Evolutionary conservation across 768 basidiomycete genomes (phyloP), one percentile per base, ranked within the genome.

Genomic region (Phaffia australis): DNA sequence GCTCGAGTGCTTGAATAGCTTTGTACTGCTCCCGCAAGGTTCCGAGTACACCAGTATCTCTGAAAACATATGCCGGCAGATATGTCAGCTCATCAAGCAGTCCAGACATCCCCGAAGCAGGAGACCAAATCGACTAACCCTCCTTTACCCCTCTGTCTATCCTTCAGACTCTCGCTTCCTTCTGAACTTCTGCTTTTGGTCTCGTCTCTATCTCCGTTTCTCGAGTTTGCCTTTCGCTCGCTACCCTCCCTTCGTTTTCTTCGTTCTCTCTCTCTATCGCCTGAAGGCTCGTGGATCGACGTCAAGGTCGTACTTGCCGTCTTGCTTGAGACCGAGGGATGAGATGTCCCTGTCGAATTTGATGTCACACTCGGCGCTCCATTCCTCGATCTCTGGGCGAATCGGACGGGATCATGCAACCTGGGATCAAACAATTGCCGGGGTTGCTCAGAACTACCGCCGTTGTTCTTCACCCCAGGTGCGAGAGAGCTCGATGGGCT

Each of bases 391-490:
- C 50, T 30, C 2, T 63, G 63, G 14, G 83, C 79, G 76, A 98
- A 98, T 15, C 87, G 83, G 42, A 91, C 83, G 0, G 95, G 90
- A 75, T 98, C 89, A 75, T 98, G 88, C 72, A 89, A 85, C 49
- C 88, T 81, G 67, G 88, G 89, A 73, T 98, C 91, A 63, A 77
- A 77, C 9, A 77, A 72, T 64, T 76, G 73, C 23, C 72, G 65
- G 19, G 35, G 47, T 16, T 30, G 23, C 25, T 49, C 42, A 50
- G 49, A 21, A 35, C 15, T 27, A 7, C 46, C 6, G 3, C 42
- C 49, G 42, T 23, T 6, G 14, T 27, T 19, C 32, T 42, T 1
- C 47, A 6, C 5, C 7, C 15, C 9, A 3, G 42, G n/a, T n/a
- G 32, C 15, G 8, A 46, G 25, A 1, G 23, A 32, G 62, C 54